Conservation (phyloP, 1,139 yeast species). For the Geotrichum australiense region DNA sequence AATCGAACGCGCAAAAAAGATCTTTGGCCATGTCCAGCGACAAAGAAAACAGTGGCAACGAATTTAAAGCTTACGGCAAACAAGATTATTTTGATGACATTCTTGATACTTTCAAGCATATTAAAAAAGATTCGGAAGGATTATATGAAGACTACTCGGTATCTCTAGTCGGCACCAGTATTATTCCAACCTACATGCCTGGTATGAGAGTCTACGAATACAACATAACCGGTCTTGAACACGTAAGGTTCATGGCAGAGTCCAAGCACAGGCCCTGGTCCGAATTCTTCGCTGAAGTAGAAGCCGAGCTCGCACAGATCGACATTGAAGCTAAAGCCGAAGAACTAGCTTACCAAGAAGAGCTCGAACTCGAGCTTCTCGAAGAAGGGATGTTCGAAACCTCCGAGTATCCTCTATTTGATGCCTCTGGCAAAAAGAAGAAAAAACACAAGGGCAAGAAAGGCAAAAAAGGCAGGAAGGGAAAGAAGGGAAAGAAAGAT, state of each 20-base stretch:
- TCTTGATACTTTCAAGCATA: slow-evolving; percentile 14
- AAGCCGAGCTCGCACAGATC: slow-evolving; percentile 26
- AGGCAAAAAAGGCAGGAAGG: slow-evolving; percentile 22
- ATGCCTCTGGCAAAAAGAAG: slow-evolving; percentile 25
- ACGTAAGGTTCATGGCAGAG: slow-evolving; percentile 22
- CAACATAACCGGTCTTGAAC: slow-evolving; percentile 51
- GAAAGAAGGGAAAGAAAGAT: slow-evolving; percentile 24
- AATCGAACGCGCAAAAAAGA: slow-evolving; percentile 10
- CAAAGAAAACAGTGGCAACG: slow-evolving; percentile 11
- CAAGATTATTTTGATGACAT: slow-evolving; percentile 21
- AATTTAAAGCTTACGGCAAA: slow-evolving; percentile 14
- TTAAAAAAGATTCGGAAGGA: slow-evolving; percentile 28
- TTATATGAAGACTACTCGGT: too few relatives aligned
- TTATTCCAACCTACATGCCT: slow-evolving; percentile 83
- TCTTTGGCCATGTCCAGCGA: slow-evolving; percentile 2
- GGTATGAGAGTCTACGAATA: slow-evolving; percentile 83
- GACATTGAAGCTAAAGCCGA: slow-evolving; percentile 24
- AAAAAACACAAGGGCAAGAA: too few relatives aligned
- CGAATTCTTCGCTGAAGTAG: slow-evolving; percentile 46
- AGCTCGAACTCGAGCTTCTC: slow-evolving; percentile 22
- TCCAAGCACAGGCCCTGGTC: slow-evolving; percentile 40
- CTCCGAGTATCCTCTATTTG: slow-evolving; percentile 24
- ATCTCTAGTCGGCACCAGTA: slow-evolving; percentile 64
- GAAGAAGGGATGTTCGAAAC: slow-evolving; percentile 23
- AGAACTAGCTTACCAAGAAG: slow-evolving; percentile 28